Evolutionary conservation across 345 rosid species (phyloP).

Genomic region (Carallia pectinifolia): DNA sequence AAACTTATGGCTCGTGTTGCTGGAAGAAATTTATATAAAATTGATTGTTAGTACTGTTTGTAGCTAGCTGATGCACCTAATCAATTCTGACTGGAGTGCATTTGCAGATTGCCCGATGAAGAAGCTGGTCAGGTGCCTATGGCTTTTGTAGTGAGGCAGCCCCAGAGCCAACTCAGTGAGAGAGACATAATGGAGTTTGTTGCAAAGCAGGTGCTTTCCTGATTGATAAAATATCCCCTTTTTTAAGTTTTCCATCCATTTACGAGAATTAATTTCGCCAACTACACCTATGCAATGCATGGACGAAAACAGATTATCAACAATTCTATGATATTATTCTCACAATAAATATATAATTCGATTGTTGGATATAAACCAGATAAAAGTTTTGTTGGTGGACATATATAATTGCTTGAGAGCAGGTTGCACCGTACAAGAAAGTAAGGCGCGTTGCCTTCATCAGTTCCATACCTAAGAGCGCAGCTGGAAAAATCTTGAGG

Average conservation of each 20-base stretch:
- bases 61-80: neutral
- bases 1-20: neutral
- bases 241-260: too few species aligned
- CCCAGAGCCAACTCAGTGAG: constrained; percentile 21
- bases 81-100: neutral
- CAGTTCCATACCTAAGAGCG: constrained; percentile 28
- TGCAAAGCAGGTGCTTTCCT: constrained; percentile 28
- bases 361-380: too few species aligned
- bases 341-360: too few species aligned
- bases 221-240: neutral
- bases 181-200: constrained; percentile 30
- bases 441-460: constrained; percentile 32
- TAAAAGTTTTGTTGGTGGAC: too few species aligned
- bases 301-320: neutral
- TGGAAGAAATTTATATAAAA: neutral
- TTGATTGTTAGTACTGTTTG: neutral
- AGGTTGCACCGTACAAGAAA: constrained; percentile 46
- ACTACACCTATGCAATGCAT: neutral
- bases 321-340: neutral
- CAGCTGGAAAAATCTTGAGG: constrained; percentile 37
- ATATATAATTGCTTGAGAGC: neutral
- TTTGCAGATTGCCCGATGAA: constrained; percentile 38
- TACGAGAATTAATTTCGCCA: neutral
- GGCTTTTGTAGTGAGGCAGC: constrained; percentile 37
- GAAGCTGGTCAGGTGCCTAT: constrained; percentile 39